Conservation (phyloP, 1,284 basidiomycete species). For the Austropuccinia psidii region DNA sequence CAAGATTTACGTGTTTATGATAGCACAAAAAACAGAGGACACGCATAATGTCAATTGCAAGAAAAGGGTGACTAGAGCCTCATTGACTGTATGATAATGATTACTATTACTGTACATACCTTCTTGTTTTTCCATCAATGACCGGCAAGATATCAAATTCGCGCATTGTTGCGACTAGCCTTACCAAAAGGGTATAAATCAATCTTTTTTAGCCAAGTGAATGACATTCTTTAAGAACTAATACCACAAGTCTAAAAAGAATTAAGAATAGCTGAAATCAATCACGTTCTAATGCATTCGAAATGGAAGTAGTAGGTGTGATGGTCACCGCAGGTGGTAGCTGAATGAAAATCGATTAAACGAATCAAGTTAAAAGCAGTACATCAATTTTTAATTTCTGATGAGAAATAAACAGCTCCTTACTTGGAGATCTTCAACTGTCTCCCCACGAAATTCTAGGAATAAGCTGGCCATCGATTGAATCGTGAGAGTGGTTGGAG, state of each 20-base stretch:
- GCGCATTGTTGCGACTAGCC: slow-evolving; percentile 3
- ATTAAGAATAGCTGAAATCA: background rate
- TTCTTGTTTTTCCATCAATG: background rate
- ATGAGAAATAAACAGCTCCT: background rate
- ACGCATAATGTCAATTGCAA: too few relatives aligned
- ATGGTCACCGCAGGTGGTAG: background rate
- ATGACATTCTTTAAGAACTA: background rate
- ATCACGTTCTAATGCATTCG: slow-evolving; percentile 3
- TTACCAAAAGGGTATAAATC: background rate
- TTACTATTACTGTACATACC: too few relatives aligned
- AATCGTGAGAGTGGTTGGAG: too few relatives aligned
- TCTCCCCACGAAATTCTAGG: slow-evolving; percentile 1
- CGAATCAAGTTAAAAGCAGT: background rate
- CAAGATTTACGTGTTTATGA: too few relatives aligned
- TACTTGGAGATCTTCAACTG: background rate
- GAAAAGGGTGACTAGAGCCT: too few relatives aligned
- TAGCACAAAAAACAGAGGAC: too few relatives aligned
- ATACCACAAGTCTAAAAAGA: background rate
- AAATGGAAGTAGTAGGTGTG: background rate
- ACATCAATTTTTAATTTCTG: background rate
- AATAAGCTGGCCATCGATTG: too few relatives aligned
- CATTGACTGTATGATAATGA: too few relatives aligned
- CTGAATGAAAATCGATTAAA: background rate
- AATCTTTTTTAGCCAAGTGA: background rate
- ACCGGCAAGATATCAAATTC: slow-evolving; percentile 11